These are phyloP conservation scores for Domatiomyces globalis DNA, from an alignment of 2,329 filamentous ascomycete genomes.

Conservation along the genomic window DNA sequence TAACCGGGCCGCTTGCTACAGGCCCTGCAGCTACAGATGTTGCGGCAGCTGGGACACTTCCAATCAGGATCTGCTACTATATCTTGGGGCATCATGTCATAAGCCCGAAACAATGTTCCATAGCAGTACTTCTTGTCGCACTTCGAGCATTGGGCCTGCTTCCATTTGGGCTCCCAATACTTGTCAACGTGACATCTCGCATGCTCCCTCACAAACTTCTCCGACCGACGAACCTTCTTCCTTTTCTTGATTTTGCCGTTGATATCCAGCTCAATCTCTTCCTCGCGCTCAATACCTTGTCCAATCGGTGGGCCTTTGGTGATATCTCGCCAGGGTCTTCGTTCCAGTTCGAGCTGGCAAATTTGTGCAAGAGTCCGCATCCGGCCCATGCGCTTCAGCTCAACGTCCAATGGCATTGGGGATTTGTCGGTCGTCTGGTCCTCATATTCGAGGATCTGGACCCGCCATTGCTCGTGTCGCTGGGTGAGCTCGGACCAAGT, in stretches of 20 bases:
- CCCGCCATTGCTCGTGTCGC: conserved; percentile 72
- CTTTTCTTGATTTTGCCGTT: conserved; percentile 52
- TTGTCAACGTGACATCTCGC: conserved; percentile 68
- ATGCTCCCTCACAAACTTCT: conserved; percentile 36
- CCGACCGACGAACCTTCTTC: conserved; percentile 42
- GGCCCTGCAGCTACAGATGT: conserved; percentile 72
- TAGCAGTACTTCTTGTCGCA: conserved; percentile 78
- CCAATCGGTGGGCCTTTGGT: conserved; percentile 40
- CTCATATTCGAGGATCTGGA: conserved; percentile 60
- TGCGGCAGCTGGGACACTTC: conserved; percentile 75
- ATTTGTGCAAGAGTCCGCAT: conserved; percentile 79
- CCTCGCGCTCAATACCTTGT: conserved; percentile 29
- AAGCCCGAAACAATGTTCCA: conserved; percentile 79
- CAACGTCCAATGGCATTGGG: conserved; percentile 56
- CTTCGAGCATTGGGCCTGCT: conserved; percentile 63
- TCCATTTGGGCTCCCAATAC: conserved; percentile 67
- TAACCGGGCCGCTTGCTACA: conserved; percentile 60
- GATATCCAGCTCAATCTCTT: conserved; percentile 36
- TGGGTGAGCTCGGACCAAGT: conserved; percentile 62
- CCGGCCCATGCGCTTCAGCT: conserved; percentile 44
- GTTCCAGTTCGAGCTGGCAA: conserved; percentile 76
- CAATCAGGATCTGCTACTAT: conserved; percentile 70
- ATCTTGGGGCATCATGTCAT: conserved; percentile 73
- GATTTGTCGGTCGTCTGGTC: conserved; percentile 53
- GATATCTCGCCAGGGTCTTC: conserved; percentile 70